Conservation (phyloP, 306 rosid genomes). For the Prunus armeniaca region DNA sequence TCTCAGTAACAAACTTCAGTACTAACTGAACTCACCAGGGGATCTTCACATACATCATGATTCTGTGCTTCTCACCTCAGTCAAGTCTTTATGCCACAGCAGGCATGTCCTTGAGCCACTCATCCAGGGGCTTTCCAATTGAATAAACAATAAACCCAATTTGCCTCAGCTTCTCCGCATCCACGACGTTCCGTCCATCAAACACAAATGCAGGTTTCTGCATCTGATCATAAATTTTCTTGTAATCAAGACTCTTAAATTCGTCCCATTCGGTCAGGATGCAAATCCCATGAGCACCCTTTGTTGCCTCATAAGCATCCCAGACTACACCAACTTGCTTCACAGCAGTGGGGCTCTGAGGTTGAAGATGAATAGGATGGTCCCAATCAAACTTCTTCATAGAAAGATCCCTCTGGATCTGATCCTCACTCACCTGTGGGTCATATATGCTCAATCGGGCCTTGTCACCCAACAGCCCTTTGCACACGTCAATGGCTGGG, state of each 20-base stretch:
- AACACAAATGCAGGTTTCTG: conserved; percentile 86
- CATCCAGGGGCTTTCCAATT: conserved; percentile 76
- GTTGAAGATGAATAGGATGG: conserved; percentile 80
- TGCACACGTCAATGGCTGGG: conserved; percentile 85
- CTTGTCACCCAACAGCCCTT: conserved; percentile 74
- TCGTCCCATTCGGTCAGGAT: conserved; percentile 83
- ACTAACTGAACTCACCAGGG: conserved; percentile 12
- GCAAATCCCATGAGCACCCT: conserved; percentile 74
- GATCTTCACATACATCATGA: conserved; percentile 1
- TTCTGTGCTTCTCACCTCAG: conserved; percentile 8
- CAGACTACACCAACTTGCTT: conserved; percentile 61
- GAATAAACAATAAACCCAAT: conserved; percentile 82
- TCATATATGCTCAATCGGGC: conserved; percentile 76
- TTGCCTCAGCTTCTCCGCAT: conserved; percentile 61
- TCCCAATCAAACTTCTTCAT: conserved; percentile 94
- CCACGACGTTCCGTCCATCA: conserved; percentile 68
- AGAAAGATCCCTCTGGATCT: conserved; percentile 64
- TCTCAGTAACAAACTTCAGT: conserved; percentile 17
- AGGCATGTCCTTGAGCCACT: conserved; percentile 94
- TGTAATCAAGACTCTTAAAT: conserved; percentile 67
- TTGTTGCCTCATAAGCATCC: conserved; percentile 70
- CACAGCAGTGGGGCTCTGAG: conserved; percentile 54
- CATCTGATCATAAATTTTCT: conserved; percentile 62
- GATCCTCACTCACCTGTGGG: conserved; percentile 76
- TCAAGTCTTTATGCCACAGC: conserved; percentile 55